Conservation (phyloP, 2,329 filamentous ascomycete species). For the Claviceps sp. region DNA sequence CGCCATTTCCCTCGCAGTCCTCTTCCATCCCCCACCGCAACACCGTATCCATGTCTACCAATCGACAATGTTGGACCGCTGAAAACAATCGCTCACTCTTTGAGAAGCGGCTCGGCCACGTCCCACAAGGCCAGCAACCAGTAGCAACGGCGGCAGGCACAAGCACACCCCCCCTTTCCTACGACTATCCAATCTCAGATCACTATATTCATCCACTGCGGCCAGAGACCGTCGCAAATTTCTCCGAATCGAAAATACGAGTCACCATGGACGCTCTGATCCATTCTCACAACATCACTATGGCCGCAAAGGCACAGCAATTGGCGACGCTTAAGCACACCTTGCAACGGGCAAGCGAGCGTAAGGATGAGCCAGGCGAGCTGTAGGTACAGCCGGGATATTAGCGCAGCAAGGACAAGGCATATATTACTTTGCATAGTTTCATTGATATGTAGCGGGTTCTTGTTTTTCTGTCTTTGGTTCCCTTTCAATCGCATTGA, state of each 20-base stretch:
- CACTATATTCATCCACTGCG: background rate
- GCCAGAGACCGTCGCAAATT: background rate
- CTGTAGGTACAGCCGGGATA: no score
- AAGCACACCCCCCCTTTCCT: background rate
- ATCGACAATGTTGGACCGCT: background rate
- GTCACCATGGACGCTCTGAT: conserved; percentile 1
- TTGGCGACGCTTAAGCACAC: background rate
- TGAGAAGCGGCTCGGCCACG: background rate
- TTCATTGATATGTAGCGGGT: no score
- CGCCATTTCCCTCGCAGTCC: background rate
- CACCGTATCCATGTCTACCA: background rate
- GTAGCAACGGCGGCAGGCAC: background rate
- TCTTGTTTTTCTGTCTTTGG: no score
- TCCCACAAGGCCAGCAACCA: background rate
- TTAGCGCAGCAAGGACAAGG: background rate
- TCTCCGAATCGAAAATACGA: conserved; percentile 2
- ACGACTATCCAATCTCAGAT: background rate
- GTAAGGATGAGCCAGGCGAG: background rate
- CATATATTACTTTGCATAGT: background rate
- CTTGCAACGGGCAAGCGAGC: background rate
- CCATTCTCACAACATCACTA: background rate
- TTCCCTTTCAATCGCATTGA: background rate
- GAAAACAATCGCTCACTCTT: background rate
- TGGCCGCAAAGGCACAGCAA: background rate
- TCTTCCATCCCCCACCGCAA: no score